Conservation (phyloP, 257 asterid genomes). For the Cordia subcordata region DNA sequence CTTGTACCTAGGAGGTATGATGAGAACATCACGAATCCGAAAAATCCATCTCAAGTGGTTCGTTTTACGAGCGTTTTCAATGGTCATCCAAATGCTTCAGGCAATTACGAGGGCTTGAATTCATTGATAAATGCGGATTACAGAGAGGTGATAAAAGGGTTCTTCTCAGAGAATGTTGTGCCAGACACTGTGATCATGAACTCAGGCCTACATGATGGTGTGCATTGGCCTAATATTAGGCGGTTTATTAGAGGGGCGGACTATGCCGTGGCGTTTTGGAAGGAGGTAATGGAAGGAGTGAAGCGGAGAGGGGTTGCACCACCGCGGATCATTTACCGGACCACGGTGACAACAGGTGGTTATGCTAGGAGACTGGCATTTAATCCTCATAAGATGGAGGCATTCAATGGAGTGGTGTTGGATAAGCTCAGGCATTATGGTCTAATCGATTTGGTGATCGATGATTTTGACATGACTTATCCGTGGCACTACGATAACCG, state of each 20-base stretch:
- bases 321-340: constrained; percentile 63
- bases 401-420: constrained; percentile 68
- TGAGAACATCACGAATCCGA: constrained; percentile 71
- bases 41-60: constrained; percentile 47
- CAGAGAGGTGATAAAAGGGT: constrained; percentile 36
- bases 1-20: constrained; percentile 61
- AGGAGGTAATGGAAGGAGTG: constrained; percentile 42
- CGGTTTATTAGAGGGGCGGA: constrained; percentile 49
- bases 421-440: constrained; percentile 59
- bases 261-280: constrained; percentile 74
- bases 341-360: constrained; percentile 84
- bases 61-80: constrained; percentile 78
- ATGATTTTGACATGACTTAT: constrained; percentile 80
- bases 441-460: constrained; percentile 45
- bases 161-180: constrained; percentile 41
- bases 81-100: constrained; percentile 57
- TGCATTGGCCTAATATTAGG: constrained; percentile 57
- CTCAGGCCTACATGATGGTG: constrained; percentile 84
- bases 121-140: constrained; percentile 46
- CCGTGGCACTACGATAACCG: constrained; percentile 93
- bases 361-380: constrained; percentile 57
- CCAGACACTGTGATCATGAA: constrained; percentile 85
- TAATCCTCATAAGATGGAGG: constrained; percentile 96
- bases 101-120: constrained; percentile 65
- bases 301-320: constrained; percentile 32